Base-by-base conservation (phyloP, 768 basidiomycete genomes). In the Cyathus striatus region DNA sequence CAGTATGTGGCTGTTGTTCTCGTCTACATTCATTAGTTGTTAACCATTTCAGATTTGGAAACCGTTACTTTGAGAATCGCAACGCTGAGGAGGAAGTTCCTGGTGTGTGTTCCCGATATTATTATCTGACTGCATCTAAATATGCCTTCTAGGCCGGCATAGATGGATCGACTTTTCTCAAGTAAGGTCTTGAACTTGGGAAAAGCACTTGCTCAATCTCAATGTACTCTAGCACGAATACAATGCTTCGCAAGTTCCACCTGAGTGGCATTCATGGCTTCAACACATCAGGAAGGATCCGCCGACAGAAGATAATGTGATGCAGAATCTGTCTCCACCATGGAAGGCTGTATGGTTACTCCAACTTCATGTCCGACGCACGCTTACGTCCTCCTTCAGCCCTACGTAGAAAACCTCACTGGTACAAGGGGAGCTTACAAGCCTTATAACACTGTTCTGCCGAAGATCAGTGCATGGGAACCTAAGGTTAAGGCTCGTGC, bases 211-310 rank as follows among this genome's bases (percentile, higher is more conserved):
- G 10, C 27, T 40, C 26, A 32, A 37, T 22, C 17, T 17, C 41
- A 42, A 5, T 12, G 5, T 43, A 10, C 9, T 14, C 34, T 23
- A 90, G 79, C 89, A 93, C 57, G 79, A 92, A 48, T 83, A 75
- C 65, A 86, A 97, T 55, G 90, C 89, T n/a, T 77, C 90, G 0
- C 95, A 99, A 70, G 83, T 96, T 25, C 89, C 92, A 13, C 79
- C 94, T 1, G 93, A 95, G 65, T 97, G 95, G 95, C 95, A 96
- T 68, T 82, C 93, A 4, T 98, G 94, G 94, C 66, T 97, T 26
- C 74, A 76, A 7, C 92, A 96, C 58, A 96, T 95, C 54, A 86
- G 95, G 38, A 78, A 82, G 51, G 79, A 83, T 20, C 77, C 91
- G 4, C 95, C 95, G 1, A 68, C 74, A 1, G 72, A 84, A 45